Base-by-base conservation (phyloP, 2,329 filamentous ascomycete genomes). In the Rutstroemia sp. region DNA sequence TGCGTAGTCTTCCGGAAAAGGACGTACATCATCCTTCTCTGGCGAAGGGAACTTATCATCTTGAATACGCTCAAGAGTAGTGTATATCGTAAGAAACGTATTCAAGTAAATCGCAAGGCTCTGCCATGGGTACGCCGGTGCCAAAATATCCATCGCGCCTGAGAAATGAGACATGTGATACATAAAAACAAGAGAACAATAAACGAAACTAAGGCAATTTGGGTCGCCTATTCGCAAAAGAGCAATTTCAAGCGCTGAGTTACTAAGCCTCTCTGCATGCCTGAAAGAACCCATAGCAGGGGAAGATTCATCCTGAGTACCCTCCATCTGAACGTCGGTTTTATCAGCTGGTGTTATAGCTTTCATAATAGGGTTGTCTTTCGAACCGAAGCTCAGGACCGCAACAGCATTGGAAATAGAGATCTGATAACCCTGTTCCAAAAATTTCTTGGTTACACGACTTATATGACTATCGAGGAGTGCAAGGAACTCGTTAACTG, bases 381-480 rank as follows among this genome's bases (percentile, higher is more conserved):
- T 61, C 0, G 63, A 57, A 4, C 63, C 67, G 58, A 66, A 70
- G 3, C 63, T 63, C 30, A 68, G 58, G 48, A 70, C 60, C 0
- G 66, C 65, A 37, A 69, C 63, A 19, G 55, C 58, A 44, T 70
- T 70, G 5, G 79, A 73, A 2, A 87, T 76, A 0, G 76, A 80
- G 27, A 86, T 78, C 46, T 80, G 76, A 17, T 81, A 79, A 0
- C 75, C 76, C 61, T 77, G 74, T 39, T 77, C 74, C 63, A 75
- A 75, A 44, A 67, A 65, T 21, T 64, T 69, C 16, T 57, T 45
- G 83, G 30, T 77, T 70, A 48, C 77, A 72, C 1, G 76, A 72
- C 0, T 74, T 50, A 90, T 85, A 14, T 84, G 78, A 4, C 70
- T 70, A 56, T 86, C 78, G 0, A 92, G 70, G 0, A 76, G 67